These are phyloP conservation scores for Talaromyces borbonicus DNA, from an alignment of 495 filamentous ascomycete species.

Conservation along the genomic window DNA sequence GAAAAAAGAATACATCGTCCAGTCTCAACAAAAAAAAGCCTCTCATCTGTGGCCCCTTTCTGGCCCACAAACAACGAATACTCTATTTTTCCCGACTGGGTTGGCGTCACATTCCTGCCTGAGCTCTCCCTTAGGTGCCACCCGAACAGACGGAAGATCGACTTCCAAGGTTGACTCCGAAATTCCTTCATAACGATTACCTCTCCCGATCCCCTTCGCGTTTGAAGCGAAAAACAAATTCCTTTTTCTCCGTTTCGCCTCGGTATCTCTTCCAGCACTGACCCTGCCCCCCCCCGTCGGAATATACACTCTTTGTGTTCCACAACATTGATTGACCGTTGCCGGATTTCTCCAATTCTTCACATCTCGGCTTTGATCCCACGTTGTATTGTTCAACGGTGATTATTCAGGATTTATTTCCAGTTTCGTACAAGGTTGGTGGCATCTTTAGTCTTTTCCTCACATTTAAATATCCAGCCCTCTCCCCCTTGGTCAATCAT, in stretches of 20 bases:
- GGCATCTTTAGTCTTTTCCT: no score
- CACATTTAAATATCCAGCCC: no score
- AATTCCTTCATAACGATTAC: slow-evolving; percentile 6
- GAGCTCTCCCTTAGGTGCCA: slow-evolving; percentile 7
- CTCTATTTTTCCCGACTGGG: neutral
- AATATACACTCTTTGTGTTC: slow-evolving; percentile 1
- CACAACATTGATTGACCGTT: neutral
- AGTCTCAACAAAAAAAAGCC: neutral
- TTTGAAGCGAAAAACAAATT: neutral
- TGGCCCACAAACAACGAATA: slow-evolving; percentile 3
- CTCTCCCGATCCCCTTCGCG: neutral
- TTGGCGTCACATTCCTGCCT: slow-evolving; percentile 10
- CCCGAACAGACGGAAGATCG: slow-evolving; percentile 5
- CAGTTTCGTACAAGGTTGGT: no score
- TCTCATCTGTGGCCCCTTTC: neutral
- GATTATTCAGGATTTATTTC: no score
- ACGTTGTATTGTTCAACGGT: no score
- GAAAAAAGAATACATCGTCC: neutral
- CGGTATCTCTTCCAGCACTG: neutral
- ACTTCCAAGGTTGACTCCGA: slow-evolving; percentile 1
- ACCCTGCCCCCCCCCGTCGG: no score
- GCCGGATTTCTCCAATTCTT: neutral
- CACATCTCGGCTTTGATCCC: no score
- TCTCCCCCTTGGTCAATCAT: no score
- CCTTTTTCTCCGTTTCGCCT: neutral